A percentile compares a stretch with the other conserved stretches of the same genome.
Conservation (phyloP, 768 basidiomycete genomes). For the Mycena sanguinolenta region DNA sequence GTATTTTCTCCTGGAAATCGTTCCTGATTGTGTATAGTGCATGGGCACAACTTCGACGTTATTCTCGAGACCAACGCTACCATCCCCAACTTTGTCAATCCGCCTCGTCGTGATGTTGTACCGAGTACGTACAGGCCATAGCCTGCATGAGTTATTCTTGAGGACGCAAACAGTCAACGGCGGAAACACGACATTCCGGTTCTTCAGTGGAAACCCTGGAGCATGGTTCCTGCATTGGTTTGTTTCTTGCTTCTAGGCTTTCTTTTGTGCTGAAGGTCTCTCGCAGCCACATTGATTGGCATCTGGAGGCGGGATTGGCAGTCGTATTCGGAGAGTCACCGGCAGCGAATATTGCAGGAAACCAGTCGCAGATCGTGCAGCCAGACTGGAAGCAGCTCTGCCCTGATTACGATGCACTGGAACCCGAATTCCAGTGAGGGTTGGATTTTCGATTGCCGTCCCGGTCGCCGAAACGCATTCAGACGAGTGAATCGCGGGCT, state of each 20-base stretch:
- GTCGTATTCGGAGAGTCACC: constrained; percentile 51
- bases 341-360: constrained; percentile 42
- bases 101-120: constrained; percentile 22
- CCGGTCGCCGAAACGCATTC: not conserved
- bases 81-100: constrained; percentile 21
- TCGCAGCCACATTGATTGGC: constrained; percentile 52
- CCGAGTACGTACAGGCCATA: constrained; percentile 39
- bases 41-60: constrained; percentile 32
- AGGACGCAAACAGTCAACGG: constrained; percentile 44
- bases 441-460: not conserved
- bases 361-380: constrained; percentile 47
- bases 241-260: not conserved
- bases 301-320: constrained; percentile 52
- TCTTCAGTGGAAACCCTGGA: constrained; percentile 68
- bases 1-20: too few relatives aligned
- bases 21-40: constrained; percentile 40
- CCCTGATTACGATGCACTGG: constrained; percentile 43
- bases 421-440: constrained; percentile 45
- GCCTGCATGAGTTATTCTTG: too few relatives aligned
- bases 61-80: constrained; percentile 6
- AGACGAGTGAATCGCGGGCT: not conserved
- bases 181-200: constrained; percentile 53
- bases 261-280: not conserved
- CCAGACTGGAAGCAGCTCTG: constrained; percentile 49
- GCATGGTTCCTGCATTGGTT: constrained; percentile 67